phyloP scores from a whole-genome alignment of 2,329 filamentous ascomycete species.

The Leptographium procerum region DNA sequence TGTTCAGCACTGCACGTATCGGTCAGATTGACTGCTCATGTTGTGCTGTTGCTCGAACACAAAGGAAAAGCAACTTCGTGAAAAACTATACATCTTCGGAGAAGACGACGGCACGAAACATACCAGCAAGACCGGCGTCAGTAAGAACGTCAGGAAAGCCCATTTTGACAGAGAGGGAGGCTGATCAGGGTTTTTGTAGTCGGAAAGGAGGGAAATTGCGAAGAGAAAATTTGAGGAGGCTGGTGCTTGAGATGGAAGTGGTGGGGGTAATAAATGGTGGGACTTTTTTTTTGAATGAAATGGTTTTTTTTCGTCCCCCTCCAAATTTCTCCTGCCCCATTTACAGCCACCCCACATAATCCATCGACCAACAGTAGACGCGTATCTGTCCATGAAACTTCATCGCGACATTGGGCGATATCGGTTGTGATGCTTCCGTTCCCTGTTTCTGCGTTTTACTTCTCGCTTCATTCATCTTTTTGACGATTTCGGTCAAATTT shows the following conservation, averaged over 20 bases:
- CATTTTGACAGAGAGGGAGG: conserved; percentile 11
- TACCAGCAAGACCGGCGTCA: conserved; percentile 18
- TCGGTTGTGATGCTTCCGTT: no score
- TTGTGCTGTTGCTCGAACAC: not conserved
- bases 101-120: conserved; percentile 7
- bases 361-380: not conserved
- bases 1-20: conserved; percentile 43
- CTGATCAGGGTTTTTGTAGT: not conserved
- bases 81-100: not conserved
- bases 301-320: conserved; percentile 5
- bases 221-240: conserved; percentile 6
- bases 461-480: no score
- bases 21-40: conserved; percentile 7
- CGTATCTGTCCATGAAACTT: not conserved
- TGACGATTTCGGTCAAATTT: no score
- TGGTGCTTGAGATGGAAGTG: conserved; percentile 9
- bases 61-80: not conserved
- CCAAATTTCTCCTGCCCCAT: not conserved
- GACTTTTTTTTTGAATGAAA: conserved; percentile 5
- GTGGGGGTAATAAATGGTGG: conserved; percentile 6
- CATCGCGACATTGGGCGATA: not conserved
- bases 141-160: conserved; percentile 20
- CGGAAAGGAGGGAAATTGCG: conserved; percentile 1
- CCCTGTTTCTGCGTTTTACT: no score
- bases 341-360: not conserved